A percentile compares a stretch with the other conserved stretches of the same genome.
Evolutionary conservation across 2,329 filamentous ascomycete species (phyloP).

Genomic region (Setomelanomma holmii): DNA sequence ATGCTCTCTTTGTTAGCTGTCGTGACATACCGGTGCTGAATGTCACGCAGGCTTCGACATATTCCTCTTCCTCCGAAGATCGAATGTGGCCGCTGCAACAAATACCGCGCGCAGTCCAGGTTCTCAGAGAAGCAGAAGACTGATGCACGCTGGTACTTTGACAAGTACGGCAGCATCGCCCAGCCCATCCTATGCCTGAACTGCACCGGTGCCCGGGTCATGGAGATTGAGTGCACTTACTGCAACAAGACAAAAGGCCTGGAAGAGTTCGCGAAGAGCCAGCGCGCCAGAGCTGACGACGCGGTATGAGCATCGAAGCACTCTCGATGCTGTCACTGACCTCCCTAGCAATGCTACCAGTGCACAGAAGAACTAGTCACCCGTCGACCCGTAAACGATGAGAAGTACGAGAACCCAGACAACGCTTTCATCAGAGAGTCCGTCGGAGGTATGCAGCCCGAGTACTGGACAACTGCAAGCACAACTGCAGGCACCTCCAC

Average conservation of each 20-base stretch:
- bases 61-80: constrained; percentile 41
- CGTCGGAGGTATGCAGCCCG: constrained; percentile 17
- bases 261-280: constrained; percentile 58
- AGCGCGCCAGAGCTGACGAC: constrained; percentile 55
- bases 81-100: constrained; percentile 57
- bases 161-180: constrained; percentile 15
- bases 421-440: constrained; percentile 30
- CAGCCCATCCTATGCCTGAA: constrained; percentile 50
- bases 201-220: constrained; percentile 53
- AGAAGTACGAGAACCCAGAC: constrained; percentile 37
- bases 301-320: constrained; percentile 50
- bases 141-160: constrained; percentile 31
- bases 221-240: constrained; percentile 58
- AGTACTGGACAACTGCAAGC: constrained; percentile 28
- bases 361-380: constrained; percentile 39
- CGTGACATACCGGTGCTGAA: not conserved
- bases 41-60: constrained; percentile 20
- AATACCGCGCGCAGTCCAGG: constrained; percentile 42
- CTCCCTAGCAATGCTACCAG: constrained; percentile 34
- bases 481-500: constrained; percentile 15
- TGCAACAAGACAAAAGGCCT: constrained; percentile 57
- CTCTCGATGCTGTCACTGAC: constrained; percentile 11
- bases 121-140: constrained; percentile 59
- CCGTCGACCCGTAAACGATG: constrained; percentile 32
- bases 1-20: no score